Evolutionary conservation across 345 rosid species (phyloP).

Genomic region (Salix dunnii): DNA sequence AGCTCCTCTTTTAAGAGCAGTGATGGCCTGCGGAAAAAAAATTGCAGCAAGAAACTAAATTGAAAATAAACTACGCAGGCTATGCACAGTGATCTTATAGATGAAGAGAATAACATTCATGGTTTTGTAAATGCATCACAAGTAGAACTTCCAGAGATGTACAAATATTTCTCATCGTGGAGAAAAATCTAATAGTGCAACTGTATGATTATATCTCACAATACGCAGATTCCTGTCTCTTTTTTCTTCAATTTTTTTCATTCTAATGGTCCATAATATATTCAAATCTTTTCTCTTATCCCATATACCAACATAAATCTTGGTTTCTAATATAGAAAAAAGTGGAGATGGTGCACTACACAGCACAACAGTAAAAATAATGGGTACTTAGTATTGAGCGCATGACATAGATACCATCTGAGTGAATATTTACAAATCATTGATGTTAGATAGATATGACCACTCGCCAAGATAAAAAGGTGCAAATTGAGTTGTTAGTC

Average conservation of each 20-base stretch:
- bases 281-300: neutral
- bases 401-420: neutral
- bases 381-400: neutral
- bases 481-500: too few species aligned
- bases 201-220: neutral
- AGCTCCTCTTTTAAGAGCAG: slow-evolving; percentile 2
- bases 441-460: neutral
- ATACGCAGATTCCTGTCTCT: neutral
- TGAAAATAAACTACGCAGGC: neutral
- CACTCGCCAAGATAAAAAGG: neutral
- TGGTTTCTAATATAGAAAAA: neutral
- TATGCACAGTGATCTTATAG: neutral
- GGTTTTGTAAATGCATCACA: too few species aligned
- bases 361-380: neutral
- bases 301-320: neutral
- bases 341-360: neutral
- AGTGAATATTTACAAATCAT: neutral
- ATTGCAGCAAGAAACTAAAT: neutral
- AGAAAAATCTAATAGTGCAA: too few species aligned
- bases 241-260: neutral
- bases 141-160: too few species aligned
- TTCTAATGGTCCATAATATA: neutral
- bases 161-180: neutral
- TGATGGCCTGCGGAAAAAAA: neutral
- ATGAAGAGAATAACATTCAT: too few species aligned